Evolutionary conservation across 108 stramenopile species (phyloP).

Genomic region (Nitzschia sp.): DNA sequence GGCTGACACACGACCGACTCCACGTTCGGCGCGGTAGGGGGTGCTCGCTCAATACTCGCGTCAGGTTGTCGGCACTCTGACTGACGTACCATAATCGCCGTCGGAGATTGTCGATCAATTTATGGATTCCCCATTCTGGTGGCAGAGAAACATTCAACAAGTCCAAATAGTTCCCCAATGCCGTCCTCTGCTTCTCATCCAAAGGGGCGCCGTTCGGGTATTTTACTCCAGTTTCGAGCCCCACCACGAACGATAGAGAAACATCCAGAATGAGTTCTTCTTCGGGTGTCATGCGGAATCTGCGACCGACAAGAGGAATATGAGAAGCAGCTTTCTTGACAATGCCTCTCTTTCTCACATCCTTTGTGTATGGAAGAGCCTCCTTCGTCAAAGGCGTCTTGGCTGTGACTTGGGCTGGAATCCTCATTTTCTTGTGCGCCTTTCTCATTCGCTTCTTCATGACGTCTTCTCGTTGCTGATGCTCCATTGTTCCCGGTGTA

Average conservation of each 20-base stretch:
- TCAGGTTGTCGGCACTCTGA: conserved; percentile 35
- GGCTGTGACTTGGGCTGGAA: background rate
- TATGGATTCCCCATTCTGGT: conserved; percentile 56
- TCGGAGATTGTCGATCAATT: conserved; percentile 47
- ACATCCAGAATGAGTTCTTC: conserved; percentile 73
- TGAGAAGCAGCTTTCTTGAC: conserved; percentile 5
- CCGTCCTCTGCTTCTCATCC: conserved; percentile 31
- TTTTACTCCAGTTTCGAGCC: conserved; percentile 45
- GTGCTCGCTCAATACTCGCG: conserved; percentile 26
- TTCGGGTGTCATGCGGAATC: conserved; percentile 33
- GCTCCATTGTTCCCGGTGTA: conserved; percentile 42
- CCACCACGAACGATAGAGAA: conserved; percentile 57
- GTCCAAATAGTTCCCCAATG: conserved; percentile 63
- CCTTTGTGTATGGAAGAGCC: conserved; percentile 40
- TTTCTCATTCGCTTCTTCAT: conserved; percentile 18
- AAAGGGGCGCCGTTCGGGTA: conserved; percentile 41
- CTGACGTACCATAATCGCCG: conserved; percentile 38
- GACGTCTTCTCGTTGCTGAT: conserved; percentile 1
- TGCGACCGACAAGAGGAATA: conserved; percentile 27
- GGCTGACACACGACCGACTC: conserved; percentile 34
- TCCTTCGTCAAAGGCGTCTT: conserved; percentile 1
- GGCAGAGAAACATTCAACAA: conserved; percentile 68
- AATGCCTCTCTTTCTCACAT: conserved; percentile 12
- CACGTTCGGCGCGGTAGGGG: conserved; percentile 27
- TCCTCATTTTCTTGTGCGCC: conserved; percentile 6